A percentile compares a stretch with the other conserved stretches of the same genome.
phyloP scores from a whole-genome alignment of 441 rosid species.

The Hura crepitans region DNA sequence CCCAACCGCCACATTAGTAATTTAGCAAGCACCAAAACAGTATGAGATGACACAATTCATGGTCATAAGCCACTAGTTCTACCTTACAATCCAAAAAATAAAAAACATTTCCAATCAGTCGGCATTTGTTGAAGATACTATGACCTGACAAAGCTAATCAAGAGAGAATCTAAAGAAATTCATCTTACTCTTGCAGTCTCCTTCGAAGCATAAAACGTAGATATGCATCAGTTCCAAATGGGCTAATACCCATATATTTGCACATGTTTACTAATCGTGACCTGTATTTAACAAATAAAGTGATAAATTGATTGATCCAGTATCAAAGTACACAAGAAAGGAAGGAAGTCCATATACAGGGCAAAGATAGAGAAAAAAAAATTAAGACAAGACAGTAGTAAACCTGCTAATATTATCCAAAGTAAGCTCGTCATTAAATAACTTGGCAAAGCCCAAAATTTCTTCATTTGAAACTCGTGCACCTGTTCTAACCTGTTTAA shows the following conservation, averaged over 20 bases:
- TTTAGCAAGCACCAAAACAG: too few species aligned
- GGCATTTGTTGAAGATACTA: neutral
- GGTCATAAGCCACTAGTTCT: neutral
- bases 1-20: too few species aligned
- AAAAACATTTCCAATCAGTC: neutral
- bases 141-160: slow-evolving; percentile 1
- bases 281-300: slow-evolving; percentile 44
- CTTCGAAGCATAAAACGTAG: slow-evolving; percentile 74
- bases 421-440: slow-evolving; percentile 84
- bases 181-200: slow-evolving; percentile 67
- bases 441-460: slow-evolving; percentile 76
- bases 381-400: slow-evolving; percentile 15
- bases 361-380: slow-evolving; percentile 7
- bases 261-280: slow-evolving; percentile 81
- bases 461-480: slow-evolving; percentile 66
- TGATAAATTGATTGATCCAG: slow-evolving; percentile 18
- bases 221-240: slow-evolving; percentile 81
- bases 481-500: slow-evolving; percentile 68
- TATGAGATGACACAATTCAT: neutral
- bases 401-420: slow-evolving; percentile 86
- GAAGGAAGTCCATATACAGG: slow-evolving; percentile 12
- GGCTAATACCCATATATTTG: slow-evolving; percentile 81
- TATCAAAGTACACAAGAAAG: slow-evolving; percentile 15
- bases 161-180: slow-evolving; percentile 11
- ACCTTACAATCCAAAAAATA: neutral